A percentile compares a stretch with the other conserved stretches of the same genome.
These are phyloP conservation scores for Neurospora sp. DNA, from an alignment of 495 filamentous ascomycete species.

Conservation along the genomic window DNA sequence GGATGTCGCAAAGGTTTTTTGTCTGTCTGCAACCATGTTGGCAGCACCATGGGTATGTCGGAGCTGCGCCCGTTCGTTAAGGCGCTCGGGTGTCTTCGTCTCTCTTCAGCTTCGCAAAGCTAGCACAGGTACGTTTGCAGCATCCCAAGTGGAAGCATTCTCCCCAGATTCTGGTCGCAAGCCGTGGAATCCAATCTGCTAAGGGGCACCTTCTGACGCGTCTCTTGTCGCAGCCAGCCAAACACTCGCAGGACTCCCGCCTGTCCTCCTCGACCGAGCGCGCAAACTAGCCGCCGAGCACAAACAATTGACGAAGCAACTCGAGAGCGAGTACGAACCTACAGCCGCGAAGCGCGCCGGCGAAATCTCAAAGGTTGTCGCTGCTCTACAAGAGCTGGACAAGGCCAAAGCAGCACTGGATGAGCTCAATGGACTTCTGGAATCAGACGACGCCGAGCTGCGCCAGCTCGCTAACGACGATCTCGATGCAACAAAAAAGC, in stretches of 20 bases:
- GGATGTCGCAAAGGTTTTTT: background rate
- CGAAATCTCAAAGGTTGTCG: conserved; percentile 58
- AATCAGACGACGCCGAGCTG: conserved; percentile 41
- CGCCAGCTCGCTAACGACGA: conserved; percentile 68
- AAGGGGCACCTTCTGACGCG: background rate
- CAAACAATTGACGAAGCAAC: conserved; percentile 54
- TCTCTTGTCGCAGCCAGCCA: background rate
- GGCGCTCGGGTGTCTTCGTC: conserved; percentile 21
- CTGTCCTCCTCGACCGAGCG: conserved; percentile 32
- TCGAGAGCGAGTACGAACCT: conserved; percentile 55
- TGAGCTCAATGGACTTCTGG: conserved; percentile 42
- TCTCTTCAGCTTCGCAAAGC: conserved; percentile 28
- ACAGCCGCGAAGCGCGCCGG: conserved; percentile 67
- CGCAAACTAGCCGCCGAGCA: conserved; percentile 29
- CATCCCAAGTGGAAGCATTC: background rate
- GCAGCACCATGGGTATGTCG: conserved; percentile 46
- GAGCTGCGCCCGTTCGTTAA: conserved; percentile 34
- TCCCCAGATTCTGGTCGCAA: background rate
- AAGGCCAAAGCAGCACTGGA: conserved; percentile 41
- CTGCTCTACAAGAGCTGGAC: conserved; percentile 62
- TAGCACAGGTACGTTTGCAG: conserved; percentile 30
- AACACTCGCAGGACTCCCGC: conserved; percentile 13
- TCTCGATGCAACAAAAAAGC: conserved; percentile 48
- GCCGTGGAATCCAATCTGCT: background rate
- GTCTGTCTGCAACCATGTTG: conserved; percentile 32